Evolutionary conservation across 2,329 filamentous ascomycete genomes (phyloP).

Genomic region (Trichoderma endophyticum): DNA sequence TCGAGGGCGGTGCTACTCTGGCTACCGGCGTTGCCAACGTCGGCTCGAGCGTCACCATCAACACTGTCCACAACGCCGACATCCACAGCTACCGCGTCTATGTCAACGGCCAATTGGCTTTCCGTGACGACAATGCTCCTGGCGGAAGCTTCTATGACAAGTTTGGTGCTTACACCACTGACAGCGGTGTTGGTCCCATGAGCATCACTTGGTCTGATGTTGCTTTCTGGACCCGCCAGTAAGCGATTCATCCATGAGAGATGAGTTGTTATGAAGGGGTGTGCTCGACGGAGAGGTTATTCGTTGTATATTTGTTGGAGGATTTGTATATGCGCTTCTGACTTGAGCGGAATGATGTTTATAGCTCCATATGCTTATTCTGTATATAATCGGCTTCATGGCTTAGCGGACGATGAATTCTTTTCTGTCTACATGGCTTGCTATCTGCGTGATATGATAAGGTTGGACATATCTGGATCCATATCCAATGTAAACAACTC

Average conservation of each 20-base stretch:
- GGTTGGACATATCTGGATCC: background rate
- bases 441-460: background rate
- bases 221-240: conserved; percentile 22
- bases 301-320: conserved; percentile 7
- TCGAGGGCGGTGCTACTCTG: conserved; percentile 24
- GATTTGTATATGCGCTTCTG: background rate
- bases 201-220: conserved; percentile 25
- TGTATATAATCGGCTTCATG: background rate
- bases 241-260: background rate
- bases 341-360: background rate
- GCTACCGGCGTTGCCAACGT: conserved; percentile 22
- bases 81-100: conserved; percentile 24
- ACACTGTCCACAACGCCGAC: conserved; percentile 26
- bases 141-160: conserved; percentile 28
- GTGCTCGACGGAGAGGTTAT: background rate
- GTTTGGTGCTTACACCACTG: conserved; percentile 27
- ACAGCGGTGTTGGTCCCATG: conserved; percentile 23
- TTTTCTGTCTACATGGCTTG: background rate
- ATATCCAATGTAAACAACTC: background rate
- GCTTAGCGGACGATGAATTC: background rate
- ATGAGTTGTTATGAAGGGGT: background rate
- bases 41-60: conserved; percentile 24
- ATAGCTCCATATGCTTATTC: background rate
- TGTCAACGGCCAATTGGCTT: conserved; percentile 25
- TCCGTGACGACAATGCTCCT: conserved; percentile 22